A percentile compares a stretch with the other conserved stretches of the same genome.
phyloP scores from a whole-genome alignment of 1,139 yeast genomes.

The Scheffersomyces lignicola region DNA sequence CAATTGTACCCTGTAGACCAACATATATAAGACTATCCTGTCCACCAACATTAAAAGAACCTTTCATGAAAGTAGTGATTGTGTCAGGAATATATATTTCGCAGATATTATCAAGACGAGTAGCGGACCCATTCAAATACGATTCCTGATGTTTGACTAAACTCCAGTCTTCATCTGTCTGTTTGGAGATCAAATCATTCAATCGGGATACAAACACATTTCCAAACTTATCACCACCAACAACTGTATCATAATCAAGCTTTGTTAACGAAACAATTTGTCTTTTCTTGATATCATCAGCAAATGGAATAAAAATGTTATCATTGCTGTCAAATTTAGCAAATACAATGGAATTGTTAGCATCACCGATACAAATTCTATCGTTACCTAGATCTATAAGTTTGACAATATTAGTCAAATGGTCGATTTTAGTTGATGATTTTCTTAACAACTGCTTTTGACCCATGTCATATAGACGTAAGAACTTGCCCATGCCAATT shows the following conservation, averaged over 20 bases:
- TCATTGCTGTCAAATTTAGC: constrained; percentile 51
- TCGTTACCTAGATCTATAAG: constrained; percentile 53
- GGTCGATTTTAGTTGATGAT: constrained; percentile 43
- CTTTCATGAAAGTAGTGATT: constrained; percentile 59
- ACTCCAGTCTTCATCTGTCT: constrained; percentile 52
- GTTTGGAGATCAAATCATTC: constrained; percentile 43
- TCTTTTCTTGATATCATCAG: constrained; percentile 69
- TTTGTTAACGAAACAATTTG: constrained; percentile 60
- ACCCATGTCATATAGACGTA: constrained; percentile 75
- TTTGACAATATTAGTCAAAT: constrained; percentile 46
- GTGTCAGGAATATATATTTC: constrained; percentile 74
- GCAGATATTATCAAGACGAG: constrained; percentile 53
- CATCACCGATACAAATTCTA: constrained; percentile 69
- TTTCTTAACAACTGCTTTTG: constrained; percentile 75
- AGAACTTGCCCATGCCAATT: constrained; percentile 53
- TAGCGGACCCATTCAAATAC: constrained; percentile 51
- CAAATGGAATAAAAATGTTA: constrained; percentile 61
- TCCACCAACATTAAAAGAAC: constrained; percentile 59
- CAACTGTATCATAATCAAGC: constrained; percentile 73
- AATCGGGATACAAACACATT: constrained; percentile 68
- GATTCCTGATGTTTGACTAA: constrained; percentile 39
- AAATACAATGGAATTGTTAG: constrained; percentile 56
- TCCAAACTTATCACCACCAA: constrained; percentile 92
- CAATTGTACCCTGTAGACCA: constrained; percentile 82
- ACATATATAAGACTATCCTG: constrained; percentile 66